A percentile compares a stretch with the other conserved stretches of the same genome.
Evolutionary conservation across 2,329 filamentous ascomycete genomes (phyloP).

Genomic region (Fusarium stilboides): DNA sequence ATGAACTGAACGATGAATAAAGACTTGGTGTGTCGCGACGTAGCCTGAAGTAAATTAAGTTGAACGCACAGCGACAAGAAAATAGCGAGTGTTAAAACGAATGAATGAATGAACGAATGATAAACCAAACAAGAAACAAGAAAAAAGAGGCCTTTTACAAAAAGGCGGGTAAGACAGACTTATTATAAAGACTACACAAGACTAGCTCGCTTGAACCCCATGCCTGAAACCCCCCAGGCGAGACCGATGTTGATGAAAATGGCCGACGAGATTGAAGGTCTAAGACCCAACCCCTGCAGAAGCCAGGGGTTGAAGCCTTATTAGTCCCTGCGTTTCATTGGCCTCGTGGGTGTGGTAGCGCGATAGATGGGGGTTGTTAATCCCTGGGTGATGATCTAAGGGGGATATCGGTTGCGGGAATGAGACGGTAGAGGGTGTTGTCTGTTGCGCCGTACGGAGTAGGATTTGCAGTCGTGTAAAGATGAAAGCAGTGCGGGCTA

Average conservation of each 20-base stretch:
- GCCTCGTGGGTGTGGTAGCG: conserved; percentile 1
- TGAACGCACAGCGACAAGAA: conserved; percentile 22
- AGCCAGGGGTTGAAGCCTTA: conserved; percentile 12
- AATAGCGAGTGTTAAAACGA: conserved; percentile 5
- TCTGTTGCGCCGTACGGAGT: not conserved
- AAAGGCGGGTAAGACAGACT: conserved; percentile 18
- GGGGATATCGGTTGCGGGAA: conserved; percentile 30
- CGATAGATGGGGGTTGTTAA: conserved; percentile 14
- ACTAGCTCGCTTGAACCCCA: conserved; percentile 16
- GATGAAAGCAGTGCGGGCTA: not conserved
- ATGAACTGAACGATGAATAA: not conserved
- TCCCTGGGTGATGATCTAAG: conserved; percentile 27
- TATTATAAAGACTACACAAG: conserved; percentile 15
- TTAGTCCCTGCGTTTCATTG: conserved; percentile 31
- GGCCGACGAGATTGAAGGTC: conserved; percentile 17
- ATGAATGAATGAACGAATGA: conserved; percentile 22
- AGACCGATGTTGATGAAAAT: conserved; percentile 9
- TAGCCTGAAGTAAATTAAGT: not conserved
- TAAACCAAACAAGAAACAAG: conserved; percentile 6
- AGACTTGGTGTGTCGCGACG: not conserved
- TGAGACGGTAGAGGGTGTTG: conserved; percentile 4
- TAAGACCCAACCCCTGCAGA: conserved; percentile 27
- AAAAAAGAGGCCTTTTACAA: conserved; percentile 9
- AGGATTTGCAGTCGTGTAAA: not conserved
- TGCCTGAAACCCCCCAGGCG: conserved; percentile 20